A percentile compares a stretch with the other conserved stretches of the same genome.
Evolutionary conservation across 495 filamentous ascomycete genomes (phyloP).

Genomic region (Filosporella fistucella): DNA sequence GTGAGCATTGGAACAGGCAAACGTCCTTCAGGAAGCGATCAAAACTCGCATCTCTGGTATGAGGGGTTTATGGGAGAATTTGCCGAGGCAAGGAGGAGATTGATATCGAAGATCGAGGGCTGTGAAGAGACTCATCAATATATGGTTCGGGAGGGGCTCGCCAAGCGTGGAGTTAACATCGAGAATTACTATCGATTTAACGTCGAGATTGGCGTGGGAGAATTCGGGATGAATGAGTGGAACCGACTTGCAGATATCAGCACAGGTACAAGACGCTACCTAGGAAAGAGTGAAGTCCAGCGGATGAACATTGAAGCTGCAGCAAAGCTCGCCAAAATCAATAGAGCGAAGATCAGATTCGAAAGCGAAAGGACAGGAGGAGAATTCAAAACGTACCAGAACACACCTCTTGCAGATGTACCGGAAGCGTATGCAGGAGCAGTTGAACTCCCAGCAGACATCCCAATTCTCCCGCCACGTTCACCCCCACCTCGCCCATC

Average conservation of each 20-base stretch:
- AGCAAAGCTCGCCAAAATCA: slow-evolving; percentile 79
- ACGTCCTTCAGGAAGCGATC: slow-evolving; percentile 66
- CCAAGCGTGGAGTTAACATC: slow-evolving; percentile 71
- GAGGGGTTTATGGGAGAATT: slow-evolving; percentile 90
- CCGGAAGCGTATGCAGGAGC: slow-evolving; percentile 43
- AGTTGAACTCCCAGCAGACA: slow-evolving; percentile 62
- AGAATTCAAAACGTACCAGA: neutral
- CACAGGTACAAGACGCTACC: slow-evolving; percentile 81
- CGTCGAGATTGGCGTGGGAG: slow-evolving; percentile 93
- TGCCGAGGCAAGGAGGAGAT: slow-evolving; percentile 76
- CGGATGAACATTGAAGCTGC: slow-evolving; percentile 70
- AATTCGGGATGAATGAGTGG: slow-evolving; percentile 99
- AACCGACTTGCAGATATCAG: slow-evolving; percentile 87
- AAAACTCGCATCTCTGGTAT: slow-evolving; percentile 75
- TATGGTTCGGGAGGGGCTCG: slow-evolving; percentile 72
- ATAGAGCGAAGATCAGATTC: slow-evolving; percentile 36
- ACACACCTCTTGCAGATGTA: slow-evolving; percentile 16
- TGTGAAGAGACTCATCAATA: slow-evolving; percentile 87
- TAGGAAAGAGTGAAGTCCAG: slow-evolving; percentile 68
- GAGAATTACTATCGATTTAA: slow-evolving; percentile 98
- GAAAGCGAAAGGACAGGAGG: slow-evolving; percentile 6
- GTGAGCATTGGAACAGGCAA: slow-evolving; percentile 91
- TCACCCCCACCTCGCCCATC: slow-evolving; percentile 19
- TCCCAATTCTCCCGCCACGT: slow-evolving; percentile 27
- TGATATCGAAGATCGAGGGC: slow-evolving; percentile 89